Evolutionary conservation across 345 rosid species (phyloP).

Genomic region (Rhodamnia rubescens): DNA sequence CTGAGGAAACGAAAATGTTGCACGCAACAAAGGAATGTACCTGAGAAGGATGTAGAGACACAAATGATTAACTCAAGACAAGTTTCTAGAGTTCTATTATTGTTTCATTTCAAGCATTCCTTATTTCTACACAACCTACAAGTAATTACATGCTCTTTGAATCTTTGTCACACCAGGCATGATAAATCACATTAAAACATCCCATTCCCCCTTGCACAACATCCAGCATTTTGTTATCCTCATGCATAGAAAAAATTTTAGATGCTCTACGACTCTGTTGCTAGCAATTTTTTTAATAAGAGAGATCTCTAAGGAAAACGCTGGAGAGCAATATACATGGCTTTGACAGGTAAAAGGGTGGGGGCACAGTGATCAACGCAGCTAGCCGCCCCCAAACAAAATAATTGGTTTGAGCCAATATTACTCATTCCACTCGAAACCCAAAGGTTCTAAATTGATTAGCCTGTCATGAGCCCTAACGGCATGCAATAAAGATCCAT

Average conservation of each 20-base stretch:
- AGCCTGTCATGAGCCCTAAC: neutral
- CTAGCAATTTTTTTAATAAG: neutral
- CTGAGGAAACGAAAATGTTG: conserved; percentile 78
- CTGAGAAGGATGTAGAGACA: conserved; percentile 22
- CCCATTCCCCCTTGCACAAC: neutral
- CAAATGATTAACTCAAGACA: neutral
- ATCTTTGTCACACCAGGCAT: neutral
- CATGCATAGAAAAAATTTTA: neutral
- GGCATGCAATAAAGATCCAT: neutral
- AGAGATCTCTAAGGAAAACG: neutral
- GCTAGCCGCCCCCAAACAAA: neutral
- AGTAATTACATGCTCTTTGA: neutral
- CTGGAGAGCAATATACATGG: neutral
- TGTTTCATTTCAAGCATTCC: neutral
- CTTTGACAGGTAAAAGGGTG: neutral
- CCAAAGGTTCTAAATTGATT: neutral
- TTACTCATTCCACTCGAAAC: neutral
- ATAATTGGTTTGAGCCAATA: neutral
- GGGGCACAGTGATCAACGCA: neutral
- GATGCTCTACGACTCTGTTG: neutral
- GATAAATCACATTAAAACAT: neutral
- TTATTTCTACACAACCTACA: neutral
- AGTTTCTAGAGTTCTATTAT: neutral
- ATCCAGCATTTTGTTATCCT: neutral
- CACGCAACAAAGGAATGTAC: conserved; percentile 68